phyloP scores from a whole-genome alignment of 306 rosid genomes.

The Dryas octopetala region DNA sequence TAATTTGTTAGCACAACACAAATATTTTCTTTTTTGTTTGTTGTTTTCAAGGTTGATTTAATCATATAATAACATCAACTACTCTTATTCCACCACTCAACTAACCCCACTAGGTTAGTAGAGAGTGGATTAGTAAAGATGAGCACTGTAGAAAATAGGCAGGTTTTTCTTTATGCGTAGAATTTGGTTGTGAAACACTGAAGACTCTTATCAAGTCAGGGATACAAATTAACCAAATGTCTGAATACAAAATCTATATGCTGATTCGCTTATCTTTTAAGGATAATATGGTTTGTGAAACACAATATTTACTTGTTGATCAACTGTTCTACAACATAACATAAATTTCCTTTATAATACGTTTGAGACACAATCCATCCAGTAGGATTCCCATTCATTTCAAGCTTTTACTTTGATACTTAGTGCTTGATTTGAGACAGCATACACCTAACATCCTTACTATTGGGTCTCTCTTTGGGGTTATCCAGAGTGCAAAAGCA shows the following conservation, averaged over 20 bases:
- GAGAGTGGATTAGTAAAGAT: background rate
- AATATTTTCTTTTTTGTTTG: too few species aligned
- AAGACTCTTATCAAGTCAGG: background rate
- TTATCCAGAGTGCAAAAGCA: conserved; percentile 81
- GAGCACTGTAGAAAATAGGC: background rate
- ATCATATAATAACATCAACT: background rate
- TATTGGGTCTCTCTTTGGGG: conserved; percentile 83
- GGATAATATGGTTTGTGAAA: background rate
- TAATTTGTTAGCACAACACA: too few species aligned
- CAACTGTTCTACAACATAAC: background rate
- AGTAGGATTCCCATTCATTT: background rate
- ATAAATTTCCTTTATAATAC: background rate
- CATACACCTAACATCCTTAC: conserved; percentile 88
- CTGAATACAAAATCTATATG: background rate
- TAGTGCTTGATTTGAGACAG: conserved; percentile 67
- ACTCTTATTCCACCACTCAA: background rate
- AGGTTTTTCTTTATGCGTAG: too few species aligned
- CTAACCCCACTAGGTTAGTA: background rate
- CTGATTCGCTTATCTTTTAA: background rate
- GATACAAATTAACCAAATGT: background rate
- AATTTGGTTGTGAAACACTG: too few species aligned
- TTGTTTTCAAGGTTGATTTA: background rate
- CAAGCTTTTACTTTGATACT: background rate
- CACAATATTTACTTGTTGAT: background rate
- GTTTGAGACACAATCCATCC: background rate